phyloP scores from a whole-genome alignment of 768 basidiomycete genomes.

The Tricholoma matsutake region DNA sequence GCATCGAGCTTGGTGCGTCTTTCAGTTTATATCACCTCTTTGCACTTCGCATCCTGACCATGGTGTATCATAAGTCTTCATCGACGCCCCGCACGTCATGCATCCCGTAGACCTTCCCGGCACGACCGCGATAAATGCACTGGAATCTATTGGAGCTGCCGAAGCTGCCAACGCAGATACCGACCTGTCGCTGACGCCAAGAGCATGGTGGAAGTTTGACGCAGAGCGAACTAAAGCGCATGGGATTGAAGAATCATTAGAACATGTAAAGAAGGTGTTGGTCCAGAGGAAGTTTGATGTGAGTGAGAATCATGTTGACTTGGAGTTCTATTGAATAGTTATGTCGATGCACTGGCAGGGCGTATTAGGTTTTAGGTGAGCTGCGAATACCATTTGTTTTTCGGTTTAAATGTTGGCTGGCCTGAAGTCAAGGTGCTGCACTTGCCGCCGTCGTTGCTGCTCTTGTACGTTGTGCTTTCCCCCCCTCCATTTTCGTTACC shows the following conservation, averaged over 20 bases:
- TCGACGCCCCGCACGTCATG: conserved; percentile 68
- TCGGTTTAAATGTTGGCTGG: not conserved
- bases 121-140: conserved; percentile 16
- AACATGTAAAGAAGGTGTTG: conserved; percentile 53
- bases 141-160: conserved; percentile 30
- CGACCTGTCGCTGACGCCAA: conserved; percentile 54
- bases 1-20: conserved; percentile 57
- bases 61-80: conserved; percentile 49
- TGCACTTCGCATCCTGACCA: not conserved
- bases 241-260: conserved; percentile 60
- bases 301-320: conserved; percentile 21
- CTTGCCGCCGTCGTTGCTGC: conserved; percentile 71
- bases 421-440: conserved; percentile 68
- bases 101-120: conserved; percentile 57
- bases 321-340: conserved; percentile 6
- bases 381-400: not conserved
- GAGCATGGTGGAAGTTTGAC: conserved; percentile 72
- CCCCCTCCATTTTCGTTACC: conserved; percentile 1
- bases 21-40: not conserved
- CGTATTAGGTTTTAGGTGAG: conserved; percentile 76
- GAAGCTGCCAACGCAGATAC: conserved; percentile 35
- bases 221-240: conserved; percentile 44
- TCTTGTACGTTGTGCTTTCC: conserved; percentile 45
- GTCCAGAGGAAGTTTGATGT: conserved; percentile 65
- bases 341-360: conserved; percentile 44